Conservation (phyloP, 2,329 filamentous ascomycete species). For the Cercospora beticola region DNA sequence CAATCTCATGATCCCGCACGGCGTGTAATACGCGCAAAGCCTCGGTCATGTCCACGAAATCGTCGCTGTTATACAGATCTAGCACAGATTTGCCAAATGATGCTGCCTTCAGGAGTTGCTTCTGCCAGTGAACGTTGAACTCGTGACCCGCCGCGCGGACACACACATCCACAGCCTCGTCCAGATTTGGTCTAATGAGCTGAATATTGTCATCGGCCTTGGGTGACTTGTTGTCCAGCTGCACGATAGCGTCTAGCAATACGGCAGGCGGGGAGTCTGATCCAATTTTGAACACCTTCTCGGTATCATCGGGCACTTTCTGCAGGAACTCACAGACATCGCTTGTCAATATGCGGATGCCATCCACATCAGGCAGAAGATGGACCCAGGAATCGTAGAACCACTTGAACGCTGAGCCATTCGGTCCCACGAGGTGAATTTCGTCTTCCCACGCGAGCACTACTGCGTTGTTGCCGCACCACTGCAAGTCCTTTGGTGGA, state of each 20-base stretch:
- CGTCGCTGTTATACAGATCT: slow-evolving; percentile 95
- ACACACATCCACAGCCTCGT: slow-evolving; percentile 90
- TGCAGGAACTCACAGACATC: slow-evolving; percentile 98
- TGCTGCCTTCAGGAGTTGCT: slow-evolving; percentile 89
- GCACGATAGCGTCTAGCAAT: slow-evolving; percentile 86
- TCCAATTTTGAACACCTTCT: slow-evolving; percentile 85
- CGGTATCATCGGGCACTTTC: slow-evolving; percentile 68
- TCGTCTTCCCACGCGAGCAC: slow-evolving; percentile 97
- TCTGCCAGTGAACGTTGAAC: slow-evolving; percentile 88
- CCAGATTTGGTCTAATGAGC: slow-evolving; percentile 80
- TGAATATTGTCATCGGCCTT: slow-evolving; percentile 98
- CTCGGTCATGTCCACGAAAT: slow-evolving; percentile 98
- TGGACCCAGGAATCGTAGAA: slow-evolving; percentile 89
- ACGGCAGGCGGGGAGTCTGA: slow-evolving; percentile 88
- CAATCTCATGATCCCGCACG: slow-evolving; percentile 85
- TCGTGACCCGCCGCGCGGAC: slow-evolving; percentile 92
- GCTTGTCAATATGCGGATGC: slow-evolving; percentile 85
- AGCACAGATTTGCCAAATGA: slow-evolving; percentile 97
- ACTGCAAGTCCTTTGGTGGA: slow-evolving; percentile 81
- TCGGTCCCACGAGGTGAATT: slow-evolving; percentile 86
- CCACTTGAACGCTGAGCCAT: slow-evolving; percentile 67
- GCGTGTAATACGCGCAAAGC: slow-evolving; percentile 89
- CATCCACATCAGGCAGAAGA: slow-evolving; percentile 81
- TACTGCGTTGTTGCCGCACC: slow-evolving; percentile 94
- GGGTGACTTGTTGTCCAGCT: slow-evolving; percentile 88